Evolutionary conservation across 495 filamentous ascomycete species (phyloP).

Genomic region (Hypoxylon lienhwacheense): DNA sequence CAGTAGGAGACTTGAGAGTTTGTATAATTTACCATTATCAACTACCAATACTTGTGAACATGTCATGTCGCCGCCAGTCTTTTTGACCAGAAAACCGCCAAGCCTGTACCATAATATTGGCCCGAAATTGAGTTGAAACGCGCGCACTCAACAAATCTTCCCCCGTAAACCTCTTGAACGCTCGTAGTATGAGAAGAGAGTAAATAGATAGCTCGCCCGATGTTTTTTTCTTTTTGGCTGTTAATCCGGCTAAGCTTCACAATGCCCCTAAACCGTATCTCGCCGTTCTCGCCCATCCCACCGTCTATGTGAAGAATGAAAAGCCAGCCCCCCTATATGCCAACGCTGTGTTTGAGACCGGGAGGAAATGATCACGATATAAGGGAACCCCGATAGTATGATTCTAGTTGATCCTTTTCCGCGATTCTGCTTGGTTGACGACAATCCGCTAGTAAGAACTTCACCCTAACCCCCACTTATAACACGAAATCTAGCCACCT

Average conservation of each 20-base stretch:
- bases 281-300: slow-evolving; percentile 19
- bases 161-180: slow-evolving; percentile 5
- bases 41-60: slow-evolving; percentile 34
- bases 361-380: slow-evolving; percentile 18
- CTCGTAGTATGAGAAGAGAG: slow-evolving; percentile 31
- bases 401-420: slow-evolving; percentile 6
- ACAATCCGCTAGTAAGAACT: slow-evolving; percentile 25
- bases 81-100: slow-evolving; percentile 33
- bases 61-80: slow-evolving; percentile 18
- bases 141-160: slow-evolving; percentile 18
- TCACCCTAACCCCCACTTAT: slow-evolving; percentile 21
- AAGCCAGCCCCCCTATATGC: slow-evolving; percentile 27
- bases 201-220: slow-evolving; percentile 20
- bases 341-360: slow-evolving; percentile 21
- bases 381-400: slow-evolving; percentile 7
- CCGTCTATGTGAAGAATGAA: slow-evolving; percentile 31
- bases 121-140: slow-evolving; percentile 31
- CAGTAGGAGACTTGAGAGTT: too few relatives aligned
- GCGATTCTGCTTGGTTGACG: slow-evolving; percentile 17
- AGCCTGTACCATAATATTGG: slow-evolving; percentile 34
- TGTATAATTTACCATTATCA: slow-evolving; percentile 31
- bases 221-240: slow-evolving; percentile 25
- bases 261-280: slow-evolving; percentile 21
- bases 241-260: slow-evolving; percentile 24
- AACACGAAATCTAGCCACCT: slow-evolving; percentile 39